Percentiles rank a stretch among this genome's conserved stretches.
These are phyloP conservation scores for Trichophyton simii DNA, from an alignment of 2,329 filamentous ascomycete genomes.

Conservation along the genomic window DNA sequence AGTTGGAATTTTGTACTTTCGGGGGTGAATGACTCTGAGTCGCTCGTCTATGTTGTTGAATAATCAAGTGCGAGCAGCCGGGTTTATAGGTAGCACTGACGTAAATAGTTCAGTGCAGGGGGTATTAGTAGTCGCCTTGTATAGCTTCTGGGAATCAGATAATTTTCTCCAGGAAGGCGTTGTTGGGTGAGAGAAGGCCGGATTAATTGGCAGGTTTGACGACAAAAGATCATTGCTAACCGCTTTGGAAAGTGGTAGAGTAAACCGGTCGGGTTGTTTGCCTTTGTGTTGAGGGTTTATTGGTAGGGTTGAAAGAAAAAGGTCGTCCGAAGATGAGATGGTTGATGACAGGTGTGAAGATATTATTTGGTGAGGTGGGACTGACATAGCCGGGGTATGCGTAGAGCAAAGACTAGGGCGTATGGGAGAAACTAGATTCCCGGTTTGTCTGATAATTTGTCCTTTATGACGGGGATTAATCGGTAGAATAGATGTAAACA, in stretches of 20 bases:
- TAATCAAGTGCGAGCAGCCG: conserved; percentile 2
- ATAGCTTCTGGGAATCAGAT: neutral
- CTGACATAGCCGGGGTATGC: neutral
- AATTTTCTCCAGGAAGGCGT: neutral
- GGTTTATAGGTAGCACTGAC: conserved; percentile 9
- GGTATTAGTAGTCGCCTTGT: neutral
- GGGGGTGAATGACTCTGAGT: neutral
- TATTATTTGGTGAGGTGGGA: conserved; percentile 15
- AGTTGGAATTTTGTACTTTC: neutral
- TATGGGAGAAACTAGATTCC: neutral
- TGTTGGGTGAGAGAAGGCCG: neutral
- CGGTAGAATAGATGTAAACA: conserved; percentile 1
- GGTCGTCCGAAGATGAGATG: conserved; percentile 10
- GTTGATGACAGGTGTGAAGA: conserved; percentile 5
- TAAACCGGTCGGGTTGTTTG: neutral
- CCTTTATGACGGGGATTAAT: conserved; percentile 1
- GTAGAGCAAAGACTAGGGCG: neutral
- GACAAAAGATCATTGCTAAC: neutral
- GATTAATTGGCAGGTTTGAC: conserved; percentile 9
- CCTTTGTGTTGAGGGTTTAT: conserved; percentile 6
- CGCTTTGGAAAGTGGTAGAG: neutral
- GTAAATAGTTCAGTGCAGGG: neutral
- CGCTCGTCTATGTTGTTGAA: conserved; percentile 1
- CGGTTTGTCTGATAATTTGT: neutral
- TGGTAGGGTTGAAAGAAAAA: conserved; percentile 6